A percentile compares a stretch with the other conserved stretches of the same genome.
These are phyloP conservation scores for Leccinum boreale DNA, from an alignment of 768 basidiomycete genomes.

Conservation along the genomic window DNA sequence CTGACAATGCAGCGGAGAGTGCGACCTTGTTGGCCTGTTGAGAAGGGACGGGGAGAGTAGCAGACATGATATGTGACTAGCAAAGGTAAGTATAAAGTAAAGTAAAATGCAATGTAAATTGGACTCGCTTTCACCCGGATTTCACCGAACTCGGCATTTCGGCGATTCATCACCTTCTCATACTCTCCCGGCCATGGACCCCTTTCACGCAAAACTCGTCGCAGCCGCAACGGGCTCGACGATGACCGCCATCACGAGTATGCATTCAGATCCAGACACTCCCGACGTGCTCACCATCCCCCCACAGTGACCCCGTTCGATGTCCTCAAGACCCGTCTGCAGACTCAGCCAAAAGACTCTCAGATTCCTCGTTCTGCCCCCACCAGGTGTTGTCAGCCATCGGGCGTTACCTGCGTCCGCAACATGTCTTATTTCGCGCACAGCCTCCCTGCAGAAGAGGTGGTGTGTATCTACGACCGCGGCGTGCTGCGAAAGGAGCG, in stretches of 20 bases:
- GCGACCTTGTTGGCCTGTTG: constrained; percentile 80
- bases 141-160: constrained; percentile 20
- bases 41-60: constrained; percentile 58
- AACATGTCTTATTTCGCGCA: constrained; percentile 74
- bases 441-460: constrained; percentile 51
- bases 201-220: constrained; percentile 73
- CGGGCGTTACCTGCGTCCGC: constrained; percentile 53
- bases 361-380: constrained; percentile 53
- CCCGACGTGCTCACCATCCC: constrained; percentile 6
- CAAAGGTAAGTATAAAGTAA: too few species aligned
- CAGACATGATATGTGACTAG: constrained; percentile 25
- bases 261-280: constrained; percentile 21
- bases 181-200: constrained; percentile 43
- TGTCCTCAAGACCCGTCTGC: constrained; percentile 93
- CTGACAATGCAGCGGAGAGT: constrained; percentile 67
- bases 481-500: constrained; percentile 68
- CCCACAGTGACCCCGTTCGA: constrained; percentile 96
- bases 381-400: constrained; percentile 69
- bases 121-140: constrained; percentile 13
- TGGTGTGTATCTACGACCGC: constrained; percentile 79
- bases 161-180: background rate
- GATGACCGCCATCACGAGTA: constrained; percentile 81
- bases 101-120: background rate
- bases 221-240: constrained; percentile 79
- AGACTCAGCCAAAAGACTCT: constrained; percentile 74